Evolutionary conservation across 306 rosid genomes (phyloP).

Genomic region (Coriaria nepalensis): DNA sequence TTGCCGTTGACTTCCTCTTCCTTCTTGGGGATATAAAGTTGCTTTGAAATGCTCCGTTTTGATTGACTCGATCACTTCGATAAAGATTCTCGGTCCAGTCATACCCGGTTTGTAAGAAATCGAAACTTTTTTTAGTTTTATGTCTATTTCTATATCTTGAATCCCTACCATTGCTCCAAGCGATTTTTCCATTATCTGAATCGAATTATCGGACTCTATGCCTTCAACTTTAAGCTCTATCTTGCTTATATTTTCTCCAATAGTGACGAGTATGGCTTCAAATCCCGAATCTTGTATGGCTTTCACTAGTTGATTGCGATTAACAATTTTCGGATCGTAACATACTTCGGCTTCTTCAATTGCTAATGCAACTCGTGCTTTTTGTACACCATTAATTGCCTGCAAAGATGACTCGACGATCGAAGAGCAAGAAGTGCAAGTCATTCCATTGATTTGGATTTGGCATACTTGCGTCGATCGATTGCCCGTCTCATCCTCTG

Average conservation of each 20-base stretch:
- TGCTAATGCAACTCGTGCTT: conserved; percentile 59
- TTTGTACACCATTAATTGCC: conserved; percentile 36
- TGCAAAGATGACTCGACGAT: conserved; percentile 49
- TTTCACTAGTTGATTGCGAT: conserved; percentile 27
- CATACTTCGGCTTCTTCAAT: conserved; percentile 69
- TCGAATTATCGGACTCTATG: conserved; percentile 12
- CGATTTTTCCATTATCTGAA: conserved; percentile 23
- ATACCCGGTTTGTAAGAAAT: conserved; percentile 48
- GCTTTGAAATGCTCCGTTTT: conserved; percentile 55
- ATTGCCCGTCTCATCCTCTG: conserved; percentile 16
- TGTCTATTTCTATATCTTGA: conserved; percentile 16
- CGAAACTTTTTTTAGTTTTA: conserved; percentile 28
- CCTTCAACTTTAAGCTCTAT: conserved; percentile 59
- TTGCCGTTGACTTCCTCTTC: conserved; percentile 30
- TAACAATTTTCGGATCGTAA: conserved; percentile 44
- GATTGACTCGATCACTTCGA: conserved; percentile 45
- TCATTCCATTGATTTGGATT: conserved; percentile 58
- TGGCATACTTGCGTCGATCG: conserved; percentile 48
- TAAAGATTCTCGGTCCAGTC: conserved; percentile 67
- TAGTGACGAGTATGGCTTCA: conserved; percentile 35
- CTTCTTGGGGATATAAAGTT: conserved; percentile 38
- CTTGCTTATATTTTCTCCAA: conserved; percentile 54
- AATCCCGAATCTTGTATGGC: conserved; percentile 48
- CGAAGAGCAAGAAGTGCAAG: conserved; percentile 72
- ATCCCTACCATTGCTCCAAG: conserved; percentile 51